Evolutionary conservation across 441 rosid genomes (phyloP).

Genomic region (Arabidopsis lyrata): DNA sequence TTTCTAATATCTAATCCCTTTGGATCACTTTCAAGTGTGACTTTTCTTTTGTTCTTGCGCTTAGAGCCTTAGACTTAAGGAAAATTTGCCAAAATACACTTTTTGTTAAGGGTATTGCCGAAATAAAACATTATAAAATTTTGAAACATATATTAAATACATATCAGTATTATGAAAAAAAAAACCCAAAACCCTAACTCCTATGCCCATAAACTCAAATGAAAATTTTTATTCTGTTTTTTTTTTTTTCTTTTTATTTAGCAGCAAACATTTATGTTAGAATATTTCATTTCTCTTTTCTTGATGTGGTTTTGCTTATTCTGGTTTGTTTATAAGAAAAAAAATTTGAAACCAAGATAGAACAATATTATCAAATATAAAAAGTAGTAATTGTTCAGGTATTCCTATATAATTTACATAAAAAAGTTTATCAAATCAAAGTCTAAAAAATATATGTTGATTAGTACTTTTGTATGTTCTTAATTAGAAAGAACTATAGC

Average conservation of each 20-base stretch:
- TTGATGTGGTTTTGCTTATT: neutral
- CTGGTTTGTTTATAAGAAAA: neutral
- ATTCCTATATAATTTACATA: too few relatives aligned
- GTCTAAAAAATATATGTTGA: neutral
- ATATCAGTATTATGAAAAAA: neutral
- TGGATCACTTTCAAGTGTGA: slow-evolving; percentile 25
- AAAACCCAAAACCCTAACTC: too few relatives aligned
- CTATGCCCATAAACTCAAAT: neutral
- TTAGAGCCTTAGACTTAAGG: too few relatives aligned
- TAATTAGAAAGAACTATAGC: too few relatives aligned
- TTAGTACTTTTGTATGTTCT: neutral
- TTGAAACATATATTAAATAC: neutral
- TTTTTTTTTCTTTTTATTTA: too few relatives aligned
- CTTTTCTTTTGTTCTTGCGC: neutral
- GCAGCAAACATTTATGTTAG: neutral
- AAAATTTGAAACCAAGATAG: neutral
- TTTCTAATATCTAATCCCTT: slow-evolving; percentile 19
- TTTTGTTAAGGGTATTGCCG: neutral
- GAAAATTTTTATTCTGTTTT: too few relatives aligned
- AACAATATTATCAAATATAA: neutral
- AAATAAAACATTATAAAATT: neutral
- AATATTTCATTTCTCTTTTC: too few relatives aligned
- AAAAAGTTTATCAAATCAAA: too few relatives aligned
- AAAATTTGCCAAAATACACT: neutral
- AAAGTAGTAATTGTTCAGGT: neutral